Evolutionary conservation across 202 grass and related monocot genomes (phyloP), one percentile per base, ranked within the genome.

Genomic region (Saccharum hybrid): DNA sequence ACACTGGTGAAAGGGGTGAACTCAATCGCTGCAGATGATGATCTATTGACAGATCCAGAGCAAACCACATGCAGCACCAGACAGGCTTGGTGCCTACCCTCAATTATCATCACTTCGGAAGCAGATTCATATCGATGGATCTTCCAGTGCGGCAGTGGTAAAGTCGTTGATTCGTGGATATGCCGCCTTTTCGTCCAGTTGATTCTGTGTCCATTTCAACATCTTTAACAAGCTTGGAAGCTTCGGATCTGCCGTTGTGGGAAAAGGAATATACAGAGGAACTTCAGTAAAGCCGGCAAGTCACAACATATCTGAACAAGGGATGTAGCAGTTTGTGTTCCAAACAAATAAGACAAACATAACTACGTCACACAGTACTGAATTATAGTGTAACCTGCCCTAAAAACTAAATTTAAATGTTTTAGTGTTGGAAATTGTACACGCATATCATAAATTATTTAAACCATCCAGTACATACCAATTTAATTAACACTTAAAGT

Each of bases 141-240:
- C 96, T 92, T 98, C 85, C 46, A 98, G 81, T 23, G 60, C 49
- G 0, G 93, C 96, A 10, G 96, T 92, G n/a, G 89, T 79, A 5
- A 95, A 90, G 75, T 92, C 84, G 6, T 90, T 95, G 61, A 95
- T 96, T 22, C 87, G 83, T 26, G 96, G 96, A 84, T 93, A 98
- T 68, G 85, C 63, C 0, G 90, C 90, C 74, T 96, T 98, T 45
- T 98, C 93, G 8, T 93, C 89, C 66, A 98, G 83, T 81, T 94
- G 93, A 84, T 95, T 90, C 79, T 98, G 96, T 63, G 93, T 92
- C 91, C 93, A 98, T 37, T 92, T 85, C 82, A 98, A 33, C 93
- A 96, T 96, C 78, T 98, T 98, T 81, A 98, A 66, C 83, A 98
- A 81, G 68, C 93, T 96, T 40, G 96, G 96, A 74, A 98, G 92